Evolutionary conservation across 2,329 filamentous ascomycete genomes (phyloP).

Genomic region (Xylaria sp.): DNA sequence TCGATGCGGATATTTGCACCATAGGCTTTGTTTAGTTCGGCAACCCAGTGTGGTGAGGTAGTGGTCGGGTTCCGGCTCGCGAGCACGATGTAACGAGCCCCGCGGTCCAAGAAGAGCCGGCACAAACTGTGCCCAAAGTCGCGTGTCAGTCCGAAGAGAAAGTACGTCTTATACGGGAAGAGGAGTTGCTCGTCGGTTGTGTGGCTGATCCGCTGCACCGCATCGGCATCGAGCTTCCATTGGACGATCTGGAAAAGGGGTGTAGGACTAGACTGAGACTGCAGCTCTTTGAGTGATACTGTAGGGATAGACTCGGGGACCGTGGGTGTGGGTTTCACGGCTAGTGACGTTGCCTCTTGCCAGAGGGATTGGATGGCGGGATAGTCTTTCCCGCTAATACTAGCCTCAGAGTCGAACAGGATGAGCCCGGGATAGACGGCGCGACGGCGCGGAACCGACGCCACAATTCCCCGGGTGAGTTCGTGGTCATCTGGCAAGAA

Average conservation of each 20-base stretch:
- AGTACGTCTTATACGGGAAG: constrained; percentile 50
- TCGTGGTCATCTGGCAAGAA: constrained; percentile 45
- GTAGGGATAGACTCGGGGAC: constrained; percentile 19
- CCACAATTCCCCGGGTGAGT: constrained; percentile 44
- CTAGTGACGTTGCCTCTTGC: constrained; percentile 39
- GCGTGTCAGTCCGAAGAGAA: constrained; percentile 55
- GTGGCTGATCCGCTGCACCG: constrained; percentile 43
- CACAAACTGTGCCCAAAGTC: constrained; percentile 58
- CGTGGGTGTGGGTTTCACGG: constrained; percentile 7
- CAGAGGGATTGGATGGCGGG: constrained; percentile 35
- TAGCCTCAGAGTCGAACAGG: constrained; percentile 23
- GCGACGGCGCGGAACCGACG: constrained; percentile 43
- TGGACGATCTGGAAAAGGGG: constrained; percentile 51
- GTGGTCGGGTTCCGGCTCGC: constrained; percentile 52
- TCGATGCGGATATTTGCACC: constrained; percentile 42
- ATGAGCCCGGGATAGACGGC: constrained; percentile 40
- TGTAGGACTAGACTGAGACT: constrained; percentile 23
- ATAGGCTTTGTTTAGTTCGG: constrained; percentile 42
- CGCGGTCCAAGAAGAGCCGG: constrained; percentile 51
- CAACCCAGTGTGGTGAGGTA: constrained; percentile 47
- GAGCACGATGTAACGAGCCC: constrained; percentile 53
- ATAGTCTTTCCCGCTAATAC: constrained; percentile 32
- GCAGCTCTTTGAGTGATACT: constrained; percentile 44
- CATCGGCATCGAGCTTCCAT: constrained; percentile 51
- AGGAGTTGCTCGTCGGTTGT: constrained; percentile 44